Base-by-base conservation (phyloP, 306 rosid genomes). In the Aeschynomene evenia region DNA sequence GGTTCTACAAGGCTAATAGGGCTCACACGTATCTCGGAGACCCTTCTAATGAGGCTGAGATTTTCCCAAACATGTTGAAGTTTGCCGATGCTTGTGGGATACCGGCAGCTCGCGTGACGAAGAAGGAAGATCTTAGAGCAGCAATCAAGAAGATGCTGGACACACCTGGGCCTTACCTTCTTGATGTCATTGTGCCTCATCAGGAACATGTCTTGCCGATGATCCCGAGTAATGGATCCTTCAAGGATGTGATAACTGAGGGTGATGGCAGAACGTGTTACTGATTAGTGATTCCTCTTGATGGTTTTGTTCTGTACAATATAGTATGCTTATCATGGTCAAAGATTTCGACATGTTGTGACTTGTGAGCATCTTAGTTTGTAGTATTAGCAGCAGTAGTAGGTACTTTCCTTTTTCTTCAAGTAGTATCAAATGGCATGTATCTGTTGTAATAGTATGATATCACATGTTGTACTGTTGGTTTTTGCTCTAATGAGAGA, bases 121-220 rank as follows among this genome's bases (percentile, higher is more conserved):
- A 73, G 86, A 87, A 75, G 78, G 82, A 66, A 34, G 92, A 88
- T 5, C 71, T 94, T 9, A 82, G 87, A 71, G 89, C 70, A 2
- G 97, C 92, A 22, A 82, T 94, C 26, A 83, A 84, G 87, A 87
- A 79, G 74, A 94, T 94, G 98, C 51, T 90, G 85, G 92, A 85
- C 52, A 84, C 90, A 3, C 87, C 93, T 2, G 98, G 98, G n/a
- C 96, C 97, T 0, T 94, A 90, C 77, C 79, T 94, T 64, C 79
- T 90, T 72, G 96, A 92, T 60, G 98, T 90, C 7, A 81, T 94
- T 31, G 94, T 88, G 18, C 99, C 97, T 1, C 97, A 94, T 84
- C 99, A 94, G 66, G 99, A 88, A 65, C 96, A 94, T 71, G 97
- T 94, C 13, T 72, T 94, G 85, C 97, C 99, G 0, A 94, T 90